These are phyloP conservation scores for Pyracantha coccinea DNA, from an alignment of 331 rosid species.

Conservation along the genomic window DNA sequence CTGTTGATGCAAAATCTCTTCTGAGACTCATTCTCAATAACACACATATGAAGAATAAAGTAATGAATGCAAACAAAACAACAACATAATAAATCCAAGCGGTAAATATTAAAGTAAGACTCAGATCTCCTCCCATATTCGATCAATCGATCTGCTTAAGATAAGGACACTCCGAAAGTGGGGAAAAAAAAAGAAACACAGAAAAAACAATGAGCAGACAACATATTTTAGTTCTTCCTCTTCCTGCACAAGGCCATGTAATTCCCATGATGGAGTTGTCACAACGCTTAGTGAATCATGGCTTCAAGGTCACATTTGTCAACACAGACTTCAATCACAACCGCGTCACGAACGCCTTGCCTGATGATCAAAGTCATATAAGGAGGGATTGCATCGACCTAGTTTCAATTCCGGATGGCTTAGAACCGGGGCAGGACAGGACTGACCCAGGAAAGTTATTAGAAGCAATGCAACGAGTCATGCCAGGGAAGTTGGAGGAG, in stretches of 20 bases:
- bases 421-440: conserved; percentile 33
- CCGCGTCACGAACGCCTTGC: conserved; percentile 19
- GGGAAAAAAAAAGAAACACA: neutral
- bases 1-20: too few species aligned
- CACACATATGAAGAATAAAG: too few species aligned
- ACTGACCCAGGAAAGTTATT: conserved; percentile 26
- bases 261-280: conserved; percentile 47
- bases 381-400: conserved; percentile 17
- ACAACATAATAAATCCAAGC: too few species aligned
- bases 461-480: conserved; percentile 15
- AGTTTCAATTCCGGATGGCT: conserved; percentile 48
- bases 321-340: conserved; percentile 41
- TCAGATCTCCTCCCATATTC: neutral
- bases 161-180: neutral
- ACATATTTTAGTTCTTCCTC: conserved; percentile 33
- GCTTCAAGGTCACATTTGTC: conserved; percentile 43
- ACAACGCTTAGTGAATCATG: conserved; percentile 28
- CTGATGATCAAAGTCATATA: neutral
- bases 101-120: too few species aligned
- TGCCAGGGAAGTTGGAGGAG: conserved; percentile 44
- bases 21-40: too few species aligned
- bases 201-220: conserved; percentile 10
- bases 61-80: too few species aligned
- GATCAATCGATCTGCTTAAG: too few species aligned
- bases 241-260: conserved; percentile 61